These are phyloP conservation scores for Penicillium waksmanii DNA, from an alignment of 495 filamentous ascomycete genomes.

Conservation along the genomic window DNA sequence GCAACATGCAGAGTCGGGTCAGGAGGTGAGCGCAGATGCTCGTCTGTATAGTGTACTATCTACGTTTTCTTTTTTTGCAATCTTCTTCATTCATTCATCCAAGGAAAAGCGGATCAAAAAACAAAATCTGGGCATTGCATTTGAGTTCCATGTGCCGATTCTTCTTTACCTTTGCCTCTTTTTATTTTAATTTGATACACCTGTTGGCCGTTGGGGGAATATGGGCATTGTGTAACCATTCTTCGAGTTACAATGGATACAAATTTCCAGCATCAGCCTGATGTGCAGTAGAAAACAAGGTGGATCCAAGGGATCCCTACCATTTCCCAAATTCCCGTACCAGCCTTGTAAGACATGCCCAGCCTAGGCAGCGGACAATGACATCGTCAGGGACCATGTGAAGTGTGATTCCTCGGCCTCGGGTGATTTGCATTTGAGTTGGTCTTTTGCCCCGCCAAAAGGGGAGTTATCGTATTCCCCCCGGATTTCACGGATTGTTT, in stretches of 20 bases:
- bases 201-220: constrained; percentile 27
- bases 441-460: background rate
- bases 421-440: constrained; percentile 17
- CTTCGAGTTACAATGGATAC: constrained; percentile 18
- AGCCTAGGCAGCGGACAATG: too few relatives aligned
- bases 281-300: background rate
- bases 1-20: constrained; percentile 51
- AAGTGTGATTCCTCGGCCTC: constrained; percentile 23
- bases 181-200: constrained; percentile 32
- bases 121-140: constrained; percentile 26
- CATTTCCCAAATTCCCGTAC: too few relatives aligned
- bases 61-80: constrained; percentile 13
- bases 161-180: constrained; percentile 6
- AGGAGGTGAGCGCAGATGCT: constrained; percentile 21
- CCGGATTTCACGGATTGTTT: background rate
- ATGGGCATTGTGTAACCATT: constrained; percentile 28
- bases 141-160: constrained; percentile 11
- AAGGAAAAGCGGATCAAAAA: constrained; percentile 19
- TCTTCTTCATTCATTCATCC: constrained; percentile 1
- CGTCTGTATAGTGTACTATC: constrained; percentile 36
- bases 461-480: constrained; percentile 7
- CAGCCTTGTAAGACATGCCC: too few relatives aligned
- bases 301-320: background rate
- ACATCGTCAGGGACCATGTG: background rate
- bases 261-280: background rate